Evolutionary conservation across 441 rosid genomes (phyloP), one percentile per base, ranked within the genome.

Genomic region (Heliophila coronopifolia): DNA sequence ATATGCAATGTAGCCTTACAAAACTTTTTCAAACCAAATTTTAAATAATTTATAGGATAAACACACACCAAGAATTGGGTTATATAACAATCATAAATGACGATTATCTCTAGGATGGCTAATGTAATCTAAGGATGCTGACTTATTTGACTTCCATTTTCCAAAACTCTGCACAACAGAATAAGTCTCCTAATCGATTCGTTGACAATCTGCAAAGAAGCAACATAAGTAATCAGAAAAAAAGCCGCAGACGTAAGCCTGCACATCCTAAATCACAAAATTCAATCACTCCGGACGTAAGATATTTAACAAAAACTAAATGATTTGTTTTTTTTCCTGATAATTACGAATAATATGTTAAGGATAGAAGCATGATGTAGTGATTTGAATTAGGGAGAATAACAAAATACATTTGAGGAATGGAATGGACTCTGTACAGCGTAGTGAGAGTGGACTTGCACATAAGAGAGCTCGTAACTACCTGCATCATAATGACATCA

Each of bases 141-240:
- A 59, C 36, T 39, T 20, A n/a, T n/a, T n/a, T n/a, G n/a, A 38
- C 7, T 47, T 49, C 12, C 38, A 19, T 18, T 33, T 35, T 23
- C 25, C 45, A 50, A 60, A 60, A 50, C 44, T 32, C 7, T 9
- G 17, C 23, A 35, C 8, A 34, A 1, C 33, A 51, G 26, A 36
- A 13, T 3, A 3, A 28, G 25, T 28, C 32, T 19, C 11, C 44
- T 11, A 27, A 33, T 34, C 22, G 25, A 11, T 18, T 41, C 26
- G 41, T 17, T 10, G 41, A 16, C 33, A 53, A 43, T 53, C 66
- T 61, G 54, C 60, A 60, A 43, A 25, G 19, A 13, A 26, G 37
- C 37, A 50, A 33, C 50, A 18, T 58, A 22, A 48, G 49, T 19
- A 13, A 58, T 46, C 32, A 3, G 9, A n/a, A 13, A 28, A 17